Percentiles rank a stretch among this genome's conserved stretches.
These are phyloP conservation scores for Marchantia polymorpha DNA, from an alignment of 225 moss, liverwort and hornwort genomes.

Conservation along the genomic window DNA sequence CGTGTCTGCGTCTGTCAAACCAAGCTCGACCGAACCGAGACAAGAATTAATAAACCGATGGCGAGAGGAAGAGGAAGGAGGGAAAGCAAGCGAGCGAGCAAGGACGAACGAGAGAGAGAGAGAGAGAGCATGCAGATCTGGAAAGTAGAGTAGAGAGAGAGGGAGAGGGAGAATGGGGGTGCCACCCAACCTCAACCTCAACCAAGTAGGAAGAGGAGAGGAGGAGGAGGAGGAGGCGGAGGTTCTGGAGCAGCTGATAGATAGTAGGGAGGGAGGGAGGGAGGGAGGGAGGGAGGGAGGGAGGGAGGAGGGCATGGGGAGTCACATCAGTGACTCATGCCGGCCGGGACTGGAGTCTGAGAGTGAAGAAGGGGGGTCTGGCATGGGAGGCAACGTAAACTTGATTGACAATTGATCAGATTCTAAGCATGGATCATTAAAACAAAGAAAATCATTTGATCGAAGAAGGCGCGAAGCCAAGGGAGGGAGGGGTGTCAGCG, in stretches of 20 bases:
- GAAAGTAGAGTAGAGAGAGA: not conserved
- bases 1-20: not conserved
- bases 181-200: too few relatives aligned
- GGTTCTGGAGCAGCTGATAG: not conserved
- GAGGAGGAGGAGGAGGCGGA: not conserved
- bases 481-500: not conserved
- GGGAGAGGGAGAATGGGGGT: not conserved
- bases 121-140: not conserved
- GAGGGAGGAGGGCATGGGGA: too few relatives aligned
- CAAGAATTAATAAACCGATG: not conserved
- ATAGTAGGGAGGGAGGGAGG: too few relatives aligned
- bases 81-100: not conserved
- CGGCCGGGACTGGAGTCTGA: not conserved
- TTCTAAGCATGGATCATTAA: not conserved
- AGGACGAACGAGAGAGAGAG: not conserved
- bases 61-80: not conserved
- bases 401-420: slow-evolving; percentile 4
- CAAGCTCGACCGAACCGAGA: not conserved
- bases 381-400: not conserved
- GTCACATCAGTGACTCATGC: not conserved
- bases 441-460: slow-evolving; percentile 1
- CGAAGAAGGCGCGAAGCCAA: slow-evolving; percentile 7
- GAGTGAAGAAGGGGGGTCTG: not conserved
- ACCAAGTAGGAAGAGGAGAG: not conserved
- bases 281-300: too few relatives aligned